Conservation (phyloP, 2,329 filamentous ascomycete genomes). For the Lachnellula hyalina region DNA sequence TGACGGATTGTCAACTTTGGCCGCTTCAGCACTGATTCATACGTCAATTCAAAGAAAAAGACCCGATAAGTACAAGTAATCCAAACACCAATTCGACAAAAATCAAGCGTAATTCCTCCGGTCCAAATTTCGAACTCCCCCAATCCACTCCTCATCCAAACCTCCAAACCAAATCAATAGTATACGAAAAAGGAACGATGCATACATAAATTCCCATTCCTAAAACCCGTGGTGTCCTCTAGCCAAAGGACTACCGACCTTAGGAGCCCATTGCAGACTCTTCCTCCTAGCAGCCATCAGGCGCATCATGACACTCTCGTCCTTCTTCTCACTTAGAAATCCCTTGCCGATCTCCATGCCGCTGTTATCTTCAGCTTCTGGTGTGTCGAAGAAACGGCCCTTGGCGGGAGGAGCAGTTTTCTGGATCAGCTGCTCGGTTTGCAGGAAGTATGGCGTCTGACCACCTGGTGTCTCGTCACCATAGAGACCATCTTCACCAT, state of each 20-base stretch:
- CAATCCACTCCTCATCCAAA: not conserved
- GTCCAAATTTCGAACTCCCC: not conserved
- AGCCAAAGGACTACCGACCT: conserved; percentile 66
- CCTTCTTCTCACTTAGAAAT: conserved; percentile 45
- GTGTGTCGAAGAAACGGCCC: conserved; percentile 21
- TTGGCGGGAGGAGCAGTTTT: conserved; percentile 28
- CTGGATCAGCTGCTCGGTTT: conserved; percentile 28
- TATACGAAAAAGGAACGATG: not conserved
- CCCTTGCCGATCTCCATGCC: conserved; percentile 29
- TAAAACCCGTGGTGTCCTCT: conserved; percentile 31
- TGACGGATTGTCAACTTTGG: too few species aligned
- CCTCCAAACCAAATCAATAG: not conserved
- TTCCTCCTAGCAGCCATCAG: conserved; percentile 69
- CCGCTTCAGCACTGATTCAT: too few species aligned
- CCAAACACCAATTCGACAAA: not conserved
- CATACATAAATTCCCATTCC: not conserved
- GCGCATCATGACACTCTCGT: conserved; percentile 38
- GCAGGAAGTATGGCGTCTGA: conserved; percentile 30
- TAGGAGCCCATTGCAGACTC: conserved; percentile 73
- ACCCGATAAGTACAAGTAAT: not conserved
- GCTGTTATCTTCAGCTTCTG: conserved; percentile 9
- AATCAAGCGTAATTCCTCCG: not conserved
- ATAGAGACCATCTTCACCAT: conserved; percentile 27
- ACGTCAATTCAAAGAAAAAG: not conserved
- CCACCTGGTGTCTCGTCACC: conserved; percentile 26